Evolutionary conservation across 2,329 filamentous ascomycete genomes (phyloP).

Genomic region (Allantophomopsis lycopodina): DNA sequence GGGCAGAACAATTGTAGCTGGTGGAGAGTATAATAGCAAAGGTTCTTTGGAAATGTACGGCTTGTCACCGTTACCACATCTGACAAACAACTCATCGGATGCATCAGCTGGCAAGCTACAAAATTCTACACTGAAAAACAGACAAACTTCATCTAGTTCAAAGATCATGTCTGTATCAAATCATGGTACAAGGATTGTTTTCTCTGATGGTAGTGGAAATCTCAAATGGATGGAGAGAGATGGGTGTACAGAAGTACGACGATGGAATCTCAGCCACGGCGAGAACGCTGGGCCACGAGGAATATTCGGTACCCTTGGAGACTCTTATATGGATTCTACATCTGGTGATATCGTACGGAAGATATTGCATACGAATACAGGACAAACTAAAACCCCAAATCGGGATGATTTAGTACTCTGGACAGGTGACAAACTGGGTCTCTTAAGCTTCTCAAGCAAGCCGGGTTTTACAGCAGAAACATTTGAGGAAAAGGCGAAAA

Average conservation of each 20-base stretch:
- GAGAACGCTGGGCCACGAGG: slow-evolving; percentile 30
- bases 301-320: slow-evolving; percentile 32
- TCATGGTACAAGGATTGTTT: slow-evolving; percentile 72
- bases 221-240: slow-evolving; percentile 89
- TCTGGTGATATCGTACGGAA: slow-evolving; percentile 69
- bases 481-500: slow-evolving; percentile 28
- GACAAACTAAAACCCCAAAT: slow-evolving; percentile 24
- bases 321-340: slow-evolving; percentile 22
- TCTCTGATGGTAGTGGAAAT: slow-evolving; percentile 71
- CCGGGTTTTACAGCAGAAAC: slow-evolving; percentile 33
- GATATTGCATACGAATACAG: slow-evolving; percentile 39
- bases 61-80: slow-evolving; percentile 24
- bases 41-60: slow-evolving; percentile 84
- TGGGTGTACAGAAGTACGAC: slow-evolving; percentile 47
- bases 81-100: slow-evolving; percentile 15
- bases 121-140: slow-evolving; percentile 53
- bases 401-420: slow-evolving; percentile 66
- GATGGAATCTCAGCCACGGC: slow-evolving; percentile 39
- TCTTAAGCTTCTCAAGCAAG: slow-evolving; percentile 47
- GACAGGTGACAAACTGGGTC: slow-evolving; percentile 75
- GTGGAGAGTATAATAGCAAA: slow-evolving; percentile 84
- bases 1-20: slow-evolving; percentile 61
- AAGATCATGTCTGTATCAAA: slow-evolving; percentile 71
- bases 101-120: slow-evolving; percentile 20
- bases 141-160: slow-evolving; percentile 67